Percentiles rank a stretch among this genome's conserved stretches.
Evolutionary conservation across 345 rosid genomes (phyloP).

Genomic region (Dipteronia sinensis): DNA sequence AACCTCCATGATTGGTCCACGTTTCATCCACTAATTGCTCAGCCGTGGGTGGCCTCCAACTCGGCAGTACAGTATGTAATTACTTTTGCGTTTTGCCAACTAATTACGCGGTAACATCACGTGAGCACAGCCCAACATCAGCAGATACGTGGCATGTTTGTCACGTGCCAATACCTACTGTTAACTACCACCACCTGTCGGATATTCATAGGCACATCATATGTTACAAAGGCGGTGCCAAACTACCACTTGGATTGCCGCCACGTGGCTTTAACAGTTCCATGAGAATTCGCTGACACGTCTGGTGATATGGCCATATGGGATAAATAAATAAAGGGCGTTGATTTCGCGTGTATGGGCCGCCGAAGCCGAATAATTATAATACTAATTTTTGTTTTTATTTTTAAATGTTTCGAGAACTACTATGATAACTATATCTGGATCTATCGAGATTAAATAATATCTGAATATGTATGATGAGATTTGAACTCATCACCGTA

Average conservation of each 20-base stretch:
- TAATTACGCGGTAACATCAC: conserved; percentile 25
- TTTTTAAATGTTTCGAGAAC: too few species aligned
- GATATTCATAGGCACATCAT: conserved; percentile 5
- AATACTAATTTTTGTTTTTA: too few species aligned
- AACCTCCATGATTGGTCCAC: conserved; percentile 7
- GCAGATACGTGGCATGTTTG: background rate
- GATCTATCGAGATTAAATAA: too few species aligned
- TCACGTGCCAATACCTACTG: conserved; percentile 27
- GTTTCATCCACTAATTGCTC: conserved; percentile 4
- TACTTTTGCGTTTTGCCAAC: conserved; percentile 8
- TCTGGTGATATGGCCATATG: background rate
- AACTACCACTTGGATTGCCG: background rate
- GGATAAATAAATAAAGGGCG: background rate
- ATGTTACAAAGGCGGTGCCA: conserved; percentile 31
- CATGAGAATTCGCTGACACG: conserved; percentile 15
- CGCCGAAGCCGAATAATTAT: conserved; percentile 7
- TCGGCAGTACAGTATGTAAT: conserved; percentile 18
- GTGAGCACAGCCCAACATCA: background rate
- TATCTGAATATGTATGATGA: too few species aligned
- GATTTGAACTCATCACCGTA: too few species aligned
- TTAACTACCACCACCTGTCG: conserved; percentile 20
- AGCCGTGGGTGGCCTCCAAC: conserved; percentile 28
- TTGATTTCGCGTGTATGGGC: background rate
- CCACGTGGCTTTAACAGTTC: conserved; percentile 21
- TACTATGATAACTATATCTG: too few species aligned